Conservation (phyloP, 2,329 filamentous ascomycete species). For the Magnaporthales sp. region DNA sequence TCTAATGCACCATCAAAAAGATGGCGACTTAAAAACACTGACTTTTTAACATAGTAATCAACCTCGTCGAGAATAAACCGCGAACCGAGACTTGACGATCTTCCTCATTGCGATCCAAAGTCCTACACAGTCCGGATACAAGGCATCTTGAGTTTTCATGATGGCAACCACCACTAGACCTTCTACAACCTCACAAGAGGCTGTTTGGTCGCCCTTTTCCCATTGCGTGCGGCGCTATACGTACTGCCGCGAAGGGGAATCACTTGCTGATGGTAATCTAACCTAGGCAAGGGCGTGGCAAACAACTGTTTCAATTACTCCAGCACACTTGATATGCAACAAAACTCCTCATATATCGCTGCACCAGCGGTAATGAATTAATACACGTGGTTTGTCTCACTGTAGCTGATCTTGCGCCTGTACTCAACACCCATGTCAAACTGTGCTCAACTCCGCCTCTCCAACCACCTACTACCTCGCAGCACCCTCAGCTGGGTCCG, state of each 20-base stretch:
- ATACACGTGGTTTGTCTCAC: too few relatives aligned
- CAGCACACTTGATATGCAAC: too few relatives aligned
- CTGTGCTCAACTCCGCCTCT: neutral
- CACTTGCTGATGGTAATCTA: neutral
- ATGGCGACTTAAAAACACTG: neutral
- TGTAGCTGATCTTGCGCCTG: too few relatives aligned
- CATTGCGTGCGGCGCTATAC: conserved; percentile 38
- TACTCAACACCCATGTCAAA: too few relatives aligned
- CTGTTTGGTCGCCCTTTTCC: conserved; percentile 33
- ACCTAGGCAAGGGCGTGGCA: too few relatives aligned
- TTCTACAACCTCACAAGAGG: conserved; percentile 3
- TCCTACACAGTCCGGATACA: neutral
- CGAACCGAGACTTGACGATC: neutral
- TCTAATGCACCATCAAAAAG: too few relatives aligned
- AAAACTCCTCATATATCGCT: too few relatives aligned
- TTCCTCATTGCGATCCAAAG: neutral
- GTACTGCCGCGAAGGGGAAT: conserved; percentile 43
- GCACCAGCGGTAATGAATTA: too few relatives aligned
- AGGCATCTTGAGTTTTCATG: neutral
- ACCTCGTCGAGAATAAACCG: neutral
- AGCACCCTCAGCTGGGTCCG: neutral
- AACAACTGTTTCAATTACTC: too few relatives aligned
- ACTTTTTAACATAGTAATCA: neutral
- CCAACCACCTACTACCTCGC: neutral
- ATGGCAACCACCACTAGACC: neutral